Evolutionary conservation across 495 filamentous ascomycete genomes (phyloP).

Genomic region (Aspergillus ostianus): DNA sequence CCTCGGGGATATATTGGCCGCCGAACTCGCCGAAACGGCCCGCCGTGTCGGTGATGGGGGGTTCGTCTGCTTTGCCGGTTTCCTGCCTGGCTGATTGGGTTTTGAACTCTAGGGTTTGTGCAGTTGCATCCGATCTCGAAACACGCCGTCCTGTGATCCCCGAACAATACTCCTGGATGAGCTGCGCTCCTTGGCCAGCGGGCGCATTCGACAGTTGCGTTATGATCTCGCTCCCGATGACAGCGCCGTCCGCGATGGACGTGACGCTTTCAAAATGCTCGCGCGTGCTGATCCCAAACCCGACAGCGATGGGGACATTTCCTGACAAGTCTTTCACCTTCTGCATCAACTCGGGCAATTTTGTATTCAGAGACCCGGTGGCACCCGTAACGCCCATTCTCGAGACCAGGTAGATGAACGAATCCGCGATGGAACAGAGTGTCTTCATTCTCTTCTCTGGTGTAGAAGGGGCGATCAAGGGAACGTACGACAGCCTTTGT

Average conservation of each 20-base stretch:
- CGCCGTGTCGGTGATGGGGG: neutral
- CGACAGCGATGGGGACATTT: constrained; percentile 74
- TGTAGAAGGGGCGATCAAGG: constrained; percentile 79
- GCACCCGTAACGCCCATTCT: constrained; percentile 87
- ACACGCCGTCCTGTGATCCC: constrained; percentile 43
- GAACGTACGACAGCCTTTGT: constrained; percentile 69
- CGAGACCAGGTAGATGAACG: constrained; percentile 90
- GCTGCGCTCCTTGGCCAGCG: constrained; percentile 57
- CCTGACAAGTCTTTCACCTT: constrained; percentile 76
- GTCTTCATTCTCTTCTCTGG: constrained; percentile 76
- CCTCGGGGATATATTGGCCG: constrained; percentile 88
- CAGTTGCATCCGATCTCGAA: neutral
- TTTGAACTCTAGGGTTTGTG: too few relatives aligned
- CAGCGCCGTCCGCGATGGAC: constrained; percentile 76
- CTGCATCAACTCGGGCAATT: constrained; percentile 67
- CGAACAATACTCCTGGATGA: constrained; percentile 73
- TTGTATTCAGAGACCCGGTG: constrained; percentile 64
- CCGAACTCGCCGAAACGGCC: constrained; percentile 57
- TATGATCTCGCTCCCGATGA: constrained; percentile 84
- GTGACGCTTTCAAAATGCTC: constrained; percentile 77
- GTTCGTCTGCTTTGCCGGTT: neutral
- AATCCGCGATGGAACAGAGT: constrained; percentile 83
- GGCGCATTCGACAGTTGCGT: constrained; percentile 62
- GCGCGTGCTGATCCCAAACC: constrained; percentile 85
- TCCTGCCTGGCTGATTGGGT: neutral